Percentiles rank a stretch among this genome's conserved stretches.
Conservation (phyloP, 2,329 filamentous ascomycete genomes). For the Balansia obtecta region DNA sequence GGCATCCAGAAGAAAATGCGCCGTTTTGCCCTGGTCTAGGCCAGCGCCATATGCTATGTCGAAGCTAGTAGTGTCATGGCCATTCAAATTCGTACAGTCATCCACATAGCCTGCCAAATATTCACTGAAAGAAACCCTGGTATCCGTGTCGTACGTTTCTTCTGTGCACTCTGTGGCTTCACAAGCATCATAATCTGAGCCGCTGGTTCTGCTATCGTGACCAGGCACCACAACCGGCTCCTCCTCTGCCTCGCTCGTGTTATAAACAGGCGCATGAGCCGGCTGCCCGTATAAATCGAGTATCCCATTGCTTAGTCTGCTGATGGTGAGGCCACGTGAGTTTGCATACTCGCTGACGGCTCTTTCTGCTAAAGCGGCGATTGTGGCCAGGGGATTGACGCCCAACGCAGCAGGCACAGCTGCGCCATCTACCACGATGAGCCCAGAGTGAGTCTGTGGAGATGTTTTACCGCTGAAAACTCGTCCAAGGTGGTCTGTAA, state of each 20-base stretch:
- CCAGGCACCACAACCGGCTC: neutral
- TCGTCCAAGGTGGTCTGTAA: conserved; percentile 48
- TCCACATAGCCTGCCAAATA: conserved; percentile 53
- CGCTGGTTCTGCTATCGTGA: neutral
- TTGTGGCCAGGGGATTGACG: conserved; percentile 58
- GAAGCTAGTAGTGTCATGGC: conserved; percentile 38
- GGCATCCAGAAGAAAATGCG: conserved; percentile 46
- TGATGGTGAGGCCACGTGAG: conserved; percentile 29
- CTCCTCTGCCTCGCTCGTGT: no score
- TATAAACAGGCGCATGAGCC: conserved; percentile 14
- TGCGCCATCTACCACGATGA: conserved; percentile 50
- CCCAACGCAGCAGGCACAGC: conserved; percentile 50
- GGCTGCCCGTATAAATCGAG: conserved; percentile 45
- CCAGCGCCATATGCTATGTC: conserved; percentile 39
- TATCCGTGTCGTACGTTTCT: neutral
- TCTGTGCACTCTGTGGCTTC: neutral
- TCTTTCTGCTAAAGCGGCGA: conserved; percentile 55
- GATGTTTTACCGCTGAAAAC: conserved; percentile 40
- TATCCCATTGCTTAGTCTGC: conserved; percentile 30
- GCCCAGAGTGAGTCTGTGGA: conserved; percentile 38
- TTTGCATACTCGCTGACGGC: conserved; percentile 39
- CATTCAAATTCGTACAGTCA: conserved; percentile 24
- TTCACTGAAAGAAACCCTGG: conserved; percentile 44
- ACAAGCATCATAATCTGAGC: neutral
- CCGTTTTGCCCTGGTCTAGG: conserved; percentile 40